These are phyloP conservation scores for Skeletonema potamos DNA, from an alignment of 108 stramenopile species.

Conservation along the genomic window DNA sequence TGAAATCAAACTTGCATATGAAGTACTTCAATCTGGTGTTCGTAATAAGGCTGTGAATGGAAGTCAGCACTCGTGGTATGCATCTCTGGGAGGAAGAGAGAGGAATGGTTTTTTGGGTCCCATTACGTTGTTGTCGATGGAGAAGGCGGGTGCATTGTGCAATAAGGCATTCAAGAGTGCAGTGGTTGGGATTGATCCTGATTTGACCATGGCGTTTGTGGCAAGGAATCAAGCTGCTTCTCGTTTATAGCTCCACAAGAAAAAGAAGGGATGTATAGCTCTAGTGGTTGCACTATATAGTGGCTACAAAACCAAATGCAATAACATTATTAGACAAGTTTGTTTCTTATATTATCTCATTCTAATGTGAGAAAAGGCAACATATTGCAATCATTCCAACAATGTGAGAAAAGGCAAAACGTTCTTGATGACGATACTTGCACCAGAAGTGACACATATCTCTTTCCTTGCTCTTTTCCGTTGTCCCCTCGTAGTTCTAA, in stretches of 20 bases:
- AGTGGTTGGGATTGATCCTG: slow-evolving; percentile 58
- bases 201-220: slow-evolving; percentile 74
- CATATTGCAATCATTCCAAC: background rate
- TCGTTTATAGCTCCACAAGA: background rate
- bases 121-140: slow-evolving; percentile 55
- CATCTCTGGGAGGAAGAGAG: slow-evolving; percentile 71
- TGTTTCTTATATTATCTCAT: background rate
- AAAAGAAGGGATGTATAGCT: background rate
- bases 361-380: background rate
- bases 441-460: background rate
- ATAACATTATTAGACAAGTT: background rate
- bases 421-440: background rate
- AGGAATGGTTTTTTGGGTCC: slow-evolving; percentile 68
- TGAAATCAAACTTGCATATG: background rate
- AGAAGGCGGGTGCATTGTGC: slow-evolving; percentile 48
- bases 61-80: slow-evolving; percentile 69
- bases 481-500: background rate
- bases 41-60: slow-evolving; percentile 14
- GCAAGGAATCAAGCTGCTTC: slow-evolving; percentile 54
- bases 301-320: background rate
- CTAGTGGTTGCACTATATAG: no score
- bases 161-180: slow-evolving; percentile 58
- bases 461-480: background rate
- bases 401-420: background rate
- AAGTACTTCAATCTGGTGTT: slow-evolving; percentile 44